Conservation (phyloP, 2,329 filamentous ascomycete genomes). For the Clarireedia monteithiana region DNA sequence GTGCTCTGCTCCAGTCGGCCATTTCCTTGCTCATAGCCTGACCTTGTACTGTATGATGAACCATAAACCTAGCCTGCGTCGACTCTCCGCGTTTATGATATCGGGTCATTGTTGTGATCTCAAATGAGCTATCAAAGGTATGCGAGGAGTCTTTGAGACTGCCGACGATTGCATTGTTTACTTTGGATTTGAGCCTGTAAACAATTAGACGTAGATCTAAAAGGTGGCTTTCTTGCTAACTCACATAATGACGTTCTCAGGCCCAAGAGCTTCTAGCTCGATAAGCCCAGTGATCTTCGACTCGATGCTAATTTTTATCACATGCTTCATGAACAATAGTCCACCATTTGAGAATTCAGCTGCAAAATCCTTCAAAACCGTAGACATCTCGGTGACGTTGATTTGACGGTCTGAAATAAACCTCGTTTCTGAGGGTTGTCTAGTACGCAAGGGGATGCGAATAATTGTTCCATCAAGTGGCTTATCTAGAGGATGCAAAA, state of each 20-base stretch:
- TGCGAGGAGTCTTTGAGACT: slow-evolving; percentile 6
- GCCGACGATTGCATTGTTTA: slow-evolving; percentile 16
- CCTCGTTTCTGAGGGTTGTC: slow-evolving; percentile 21
- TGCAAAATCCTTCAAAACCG: slow-evolving; percentile 24
- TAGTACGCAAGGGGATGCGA: slow-evolving; percentile 29
- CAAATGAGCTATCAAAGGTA: slow-evolving; percentile 18
- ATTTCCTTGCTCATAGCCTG: slow-evolving; percentile 17
- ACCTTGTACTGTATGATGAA: slow-evolving; percentile 28
- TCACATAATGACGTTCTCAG: slow-evolving; percentile 15
- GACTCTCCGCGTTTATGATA: slow-evolving; percentile 1
- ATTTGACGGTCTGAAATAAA: slow-evolving; percentile 24
- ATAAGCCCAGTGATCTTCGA: slow-evolving; percentile 8
- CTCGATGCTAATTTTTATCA: slow-evolving; percentile 20
- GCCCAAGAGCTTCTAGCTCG: slow-evolving; percentile 13
- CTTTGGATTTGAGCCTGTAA: slow-evolving; percentile 15
- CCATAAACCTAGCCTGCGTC: slow-evolving; percentile 11
- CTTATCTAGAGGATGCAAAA: slow-evolving; percentile 16
- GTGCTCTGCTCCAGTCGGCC: slow-evolving; percentile 23
- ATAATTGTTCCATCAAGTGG: slow-evolving; percentile 28
- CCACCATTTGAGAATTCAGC: slow-evolving; percentile 25
- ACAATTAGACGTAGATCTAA: background rate
- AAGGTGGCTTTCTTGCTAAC: background rate
- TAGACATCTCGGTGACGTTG: slow-evolving; percentile 20
- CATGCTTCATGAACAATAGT: slow-evolving; percentile 29
- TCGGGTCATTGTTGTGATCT: slow-evolving; percentile 4